phyloP scores from a whole-genome alignment of 2,329 filamentous ascomycete genomes.

The Achaetomium macrosporum region DNA sequence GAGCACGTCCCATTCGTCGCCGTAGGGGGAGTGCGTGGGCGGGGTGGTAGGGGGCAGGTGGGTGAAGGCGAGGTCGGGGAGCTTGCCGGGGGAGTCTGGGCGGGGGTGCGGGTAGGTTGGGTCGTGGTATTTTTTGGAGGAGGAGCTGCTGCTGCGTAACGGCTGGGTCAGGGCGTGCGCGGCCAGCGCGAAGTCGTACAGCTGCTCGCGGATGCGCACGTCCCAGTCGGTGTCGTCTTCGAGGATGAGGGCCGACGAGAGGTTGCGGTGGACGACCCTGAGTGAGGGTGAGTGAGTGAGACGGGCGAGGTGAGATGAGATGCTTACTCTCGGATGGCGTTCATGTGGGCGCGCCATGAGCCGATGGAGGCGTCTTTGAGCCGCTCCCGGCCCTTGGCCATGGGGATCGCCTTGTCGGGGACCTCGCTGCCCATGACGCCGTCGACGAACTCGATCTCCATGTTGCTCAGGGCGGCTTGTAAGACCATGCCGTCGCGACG shows the following conservation, averaged over 20 bases:
- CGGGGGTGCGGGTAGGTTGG: constrained; percentile 25
- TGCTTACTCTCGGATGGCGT: background rate
- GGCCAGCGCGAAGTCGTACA: constrained; percentile 28
- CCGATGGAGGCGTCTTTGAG: too few relatives aligned
- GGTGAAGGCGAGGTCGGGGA: constrained; percentile 19
- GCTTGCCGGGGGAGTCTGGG: background rate
- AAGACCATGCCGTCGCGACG: constrained; percentile 42
- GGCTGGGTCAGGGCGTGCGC: constrained; percentile 27
- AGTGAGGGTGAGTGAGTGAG: background rate
- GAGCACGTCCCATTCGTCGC: constrained; percentile 45
- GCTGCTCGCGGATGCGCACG: constrained; percentile 37
- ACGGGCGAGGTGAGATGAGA: background rate
- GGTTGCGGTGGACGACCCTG: background rate
- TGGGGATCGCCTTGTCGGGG: constrained; percentile 32
- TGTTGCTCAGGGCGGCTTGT: constrained; percentile 38
- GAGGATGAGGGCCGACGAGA: background rate
- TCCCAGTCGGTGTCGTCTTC: constrained; percentile 25
- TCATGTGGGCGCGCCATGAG: background rate
- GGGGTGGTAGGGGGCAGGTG: constrained; percentile 17
- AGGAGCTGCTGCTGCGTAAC: constrained; percentile 4
- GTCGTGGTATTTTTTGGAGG: constrained; percentile 18
- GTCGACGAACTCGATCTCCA: constrained; percentile 41
- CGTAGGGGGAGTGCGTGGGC: constrained; percentile 37
- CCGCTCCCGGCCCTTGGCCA: background rate
- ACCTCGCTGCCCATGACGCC: constrained; percentile 35